Base-by-base conservation (phyloP, 169 alveolate species). In the Eimeria necatrix region DNA sequence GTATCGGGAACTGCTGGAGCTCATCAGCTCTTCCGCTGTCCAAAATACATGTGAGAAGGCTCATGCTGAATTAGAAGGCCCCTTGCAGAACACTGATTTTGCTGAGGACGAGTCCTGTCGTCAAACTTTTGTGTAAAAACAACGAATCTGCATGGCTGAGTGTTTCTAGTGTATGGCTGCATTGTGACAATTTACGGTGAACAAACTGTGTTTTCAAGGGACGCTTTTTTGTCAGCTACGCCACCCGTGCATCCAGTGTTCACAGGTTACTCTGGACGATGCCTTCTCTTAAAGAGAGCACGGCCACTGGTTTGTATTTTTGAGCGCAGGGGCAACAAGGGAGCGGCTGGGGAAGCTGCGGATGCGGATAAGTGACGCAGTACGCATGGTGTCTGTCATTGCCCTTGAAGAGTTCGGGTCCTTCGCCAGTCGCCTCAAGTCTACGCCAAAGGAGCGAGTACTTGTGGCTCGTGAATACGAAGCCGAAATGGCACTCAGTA, bases 291-390 rank as follows among this genome's bases (percentile, higher is more conserved):
- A 32, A 32, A 32, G 41, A 32, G 41, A 32, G 41, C 41, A 32
- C 41, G 41, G 41, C 41, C 41, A 32, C 41, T 32, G 41, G 41
- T 32, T 32, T 32, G 41, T 32, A 32, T 2, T 56, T 60, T 5
- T 9, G 24, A 22, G n/a, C 60, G 92, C 92, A 85, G 92, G 92
- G 8, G 92, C 53, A n/a, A 60, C 80, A 59, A 7, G 92, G 92
- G 92, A 85, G 80, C 76, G 92, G 12, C 92, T 85, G 0, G 92
- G 92, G 76, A 60, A 56, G 59, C 92, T 85, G n/a, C 92, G 92
- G 49, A 85, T 85, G 92, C 78, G 92, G n/a, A 52, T 85, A 48
- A 85, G 92, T 60, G 92, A 85, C 46, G 80, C 92, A 16, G 81
- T 85, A 60, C 92, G 92, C 49, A 85, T 59, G 76, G 92, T 85